Evolutionary conservation across 1,139 yeast species (phyloP), one percentile per base, ranked within the genome.

Genomic region (Wickerhamomyces sp.): DNA sequence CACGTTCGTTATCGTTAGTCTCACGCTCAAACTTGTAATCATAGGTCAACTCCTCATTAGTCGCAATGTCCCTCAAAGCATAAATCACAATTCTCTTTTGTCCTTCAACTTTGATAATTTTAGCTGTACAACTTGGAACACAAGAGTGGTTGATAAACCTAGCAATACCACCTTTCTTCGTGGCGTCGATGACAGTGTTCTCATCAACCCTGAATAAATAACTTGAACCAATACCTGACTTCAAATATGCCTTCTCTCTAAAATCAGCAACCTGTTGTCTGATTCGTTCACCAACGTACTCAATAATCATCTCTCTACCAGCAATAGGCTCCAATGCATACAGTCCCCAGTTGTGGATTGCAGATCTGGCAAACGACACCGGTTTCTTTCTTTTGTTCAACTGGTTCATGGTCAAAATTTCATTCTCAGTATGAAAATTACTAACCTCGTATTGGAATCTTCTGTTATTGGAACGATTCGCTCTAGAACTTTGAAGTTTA

Each of bases 321-420:
- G 88, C 85, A 52, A 91, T 91, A 1, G 95, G 95, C 53, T 91
- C 97, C 54, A 86, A 66, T 0, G 98, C 98, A 61, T 88, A 91
- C 32, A 91, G 63, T 0, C 99, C 99, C 98, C 98, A 91, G 54
- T 91, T 88, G 57, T 93, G 98, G 51, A 91, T 91, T 1, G 96
- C 94, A 1, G 97, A 88, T 37, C 98, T 68, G 0, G 97, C 96
- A 67, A 89, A 89, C 14, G 93, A 83, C 11, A 91, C 96, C 0
- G 96, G 95, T 57, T 91, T 91, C 58, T 83, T 87, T 42, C 97
- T 73, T 57, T 87, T 87, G 45, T 88, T 85, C 50, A 89, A 70
- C 51, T 77, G 84, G 50, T 78, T 78, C 60, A 87, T 70, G 38
- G 85, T 80, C 47, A 86, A 62, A 6, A 84, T 73, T 51, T 87